phyloP scores from a whole-genome alignment of 2,329 filamentous ascomycete genomes.

The Epichloe aotearoae region DNA sequence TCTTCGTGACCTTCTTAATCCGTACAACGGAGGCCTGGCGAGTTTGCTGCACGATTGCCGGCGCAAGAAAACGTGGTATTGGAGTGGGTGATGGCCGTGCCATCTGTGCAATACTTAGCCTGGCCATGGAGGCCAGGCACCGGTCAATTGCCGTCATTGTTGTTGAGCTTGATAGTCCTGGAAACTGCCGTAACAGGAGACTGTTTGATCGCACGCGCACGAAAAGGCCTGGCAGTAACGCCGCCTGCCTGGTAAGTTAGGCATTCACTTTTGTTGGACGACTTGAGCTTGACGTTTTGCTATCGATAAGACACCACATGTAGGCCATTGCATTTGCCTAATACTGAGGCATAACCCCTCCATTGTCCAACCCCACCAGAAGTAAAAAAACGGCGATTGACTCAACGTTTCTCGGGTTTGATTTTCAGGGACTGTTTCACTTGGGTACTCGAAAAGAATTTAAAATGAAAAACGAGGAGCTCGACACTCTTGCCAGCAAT shows the following conservation, averaged over 20 bases:
- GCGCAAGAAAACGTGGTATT: conserved; percentile 37
- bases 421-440: neutral
- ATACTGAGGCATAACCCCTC: conserved; percentile 9
- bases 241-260: conserved; percentile 15
- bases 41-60: conserved; percentile 31
- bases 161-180: conserved; percentile 10
- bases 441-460: neutral
- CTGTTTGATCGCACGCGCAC: conserved; percentile 1
- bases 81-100: conserved; percentile 27
- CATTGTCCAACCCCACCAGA: conserved; percentile 9
- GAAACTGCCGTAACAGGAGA: neutral
- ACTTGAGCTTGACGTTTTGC: conserved; percentile 1
- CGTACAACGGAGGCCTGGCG: conserved; percentile 27
- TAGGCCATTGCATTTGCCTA: neutral
- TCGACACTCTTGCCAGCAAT: conserved; percentile 35
- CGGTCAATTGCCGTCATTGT: conserved; percentile 39
- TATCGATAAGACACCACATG: neutral
- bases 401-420: conserved; percentile 6
- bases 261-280: conserved; percentile 6
- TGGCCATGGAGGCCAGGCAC: conserved; percentile 42
- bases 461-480: conserved; percentile 44
- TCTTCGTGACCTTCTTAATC: conserved; percentile 41
- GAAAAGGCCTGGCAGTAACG: conserved; percentile 4
- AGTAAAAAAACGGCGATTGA: conserved; percentile 13
- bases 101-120: conserved; percentile 30